phyloP scores from a whole-genome alignment of 1,284 basidiomycete genomes.

The Ceratobasidium papillatum region DNA sequence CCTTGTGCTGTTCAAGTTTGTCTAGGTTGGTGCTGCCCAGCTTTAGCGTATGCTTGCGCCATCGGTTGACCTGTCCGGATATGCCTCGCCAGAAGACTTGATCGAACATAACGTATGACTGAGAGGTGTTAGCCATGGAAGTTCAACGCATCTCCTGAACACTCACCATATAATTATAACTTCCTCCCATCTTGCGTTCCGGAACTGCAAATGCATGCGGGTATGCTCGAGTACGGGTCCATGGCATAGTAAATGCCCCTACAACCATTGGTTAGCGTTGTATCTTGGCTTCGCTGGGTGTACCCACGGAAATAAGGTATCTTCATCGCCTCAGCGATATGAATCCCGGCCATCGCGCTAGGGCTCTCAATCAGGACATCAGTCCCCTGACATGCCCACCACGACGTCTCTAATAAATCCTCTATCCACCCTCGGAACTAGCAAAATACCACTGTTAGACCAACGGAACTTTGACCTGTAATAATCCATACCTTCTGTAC shows the following conservation, averaged over 20 bases:
- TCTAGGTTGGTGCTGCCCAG: constrained; percentile 86
- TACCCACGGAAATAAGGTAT: constrained; percentile 90
- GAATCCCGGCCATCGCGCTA: constrained; percentile 98
- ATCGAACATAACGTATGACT: constrained; percentile 94
- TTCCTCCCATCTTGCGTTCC: constrained; percentile 91
- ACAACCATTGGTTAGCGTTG: background rate
- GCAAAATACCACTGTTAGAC: background rate
- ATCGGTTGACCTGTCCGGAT: constrained; percentile 92
- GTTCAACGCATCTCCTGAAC: background rate
- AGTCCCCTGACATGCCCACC: constrained; percentile 94
- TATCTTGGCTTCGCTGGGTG: too few relatives aligned
- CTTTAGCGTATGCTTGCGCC: constrained; percentile 82
- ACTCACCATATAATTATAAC: constrained; percentile 95
- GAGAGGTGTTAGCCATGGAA: constrained; percentile 21
- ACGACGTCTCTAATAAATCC: constrained; percentile 90
- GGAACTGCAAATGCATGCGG: constrained; percentile 98
- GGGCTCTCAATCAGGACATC: constrained; percentile 95
- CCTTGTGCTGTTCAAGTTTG: constrained; percentile 94
- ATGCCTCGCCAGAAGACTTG: constrained; percentile 98
- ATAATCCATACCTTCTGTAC: constrained; percentile 72
- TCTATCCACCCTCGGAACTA: constrained; percentile 98
- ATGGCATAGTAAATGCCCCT: constrained; percentile 59
- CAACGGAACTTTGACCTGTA: background rate
- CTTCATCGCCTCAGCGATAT: constrained; percentile 91
- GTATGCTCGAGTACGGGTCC: constrained; percentile 79